Evolutionary conservation across 2,329 filamentous ascomycete species (phyloP).

Genomic region (Teratosphaeria viscida): DNA sequence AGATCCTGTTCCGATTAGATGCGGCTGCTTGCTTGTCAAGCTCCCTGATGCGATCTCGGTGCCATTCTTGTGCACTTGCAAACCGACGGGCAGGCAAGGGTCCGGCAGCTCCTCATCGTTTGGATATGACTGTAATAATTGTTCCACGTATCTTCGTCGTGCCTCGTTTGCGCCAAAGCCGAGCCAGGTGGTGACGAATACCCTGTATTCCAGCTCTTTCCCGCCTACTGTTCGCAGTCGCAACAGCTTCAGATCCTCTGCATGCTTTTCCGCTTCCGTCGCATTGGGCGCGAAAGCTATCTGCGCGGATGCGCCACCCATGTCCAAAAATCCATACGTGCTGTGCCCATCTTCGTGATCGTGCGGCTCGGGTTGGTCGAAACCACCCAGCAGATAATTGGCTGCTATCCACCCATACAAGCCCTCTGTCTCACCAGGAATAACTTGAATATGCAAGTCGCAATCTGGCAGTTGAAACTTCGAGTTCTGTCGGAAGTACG

Average conservation of each 20-base stretch:
- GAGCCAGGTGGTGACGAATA: slow-evolving; percentile 95
- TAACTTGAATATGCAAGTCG: slow-evolving; percentile 80
- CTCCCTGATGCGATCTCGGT: slow-evolving; percentile 41
- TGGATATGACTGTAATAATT: slow-evolving; percentile 57
- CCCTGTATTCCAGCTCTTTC: slow-evolving; percentile 64
- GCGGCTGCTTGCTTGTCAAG: slow-evolving; percentile 31
- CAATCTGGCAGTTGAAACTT: slow-evolving; percentile 85
- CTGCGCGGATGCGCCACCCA: slow-evolving; percentile 95
- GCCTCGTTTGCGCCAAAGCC: slow-evolving; percentile 97
- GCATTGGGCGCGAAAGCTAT: slow-evolving; percentile 94
- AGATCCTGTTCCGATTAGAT: slow-evolving; percentile 70
- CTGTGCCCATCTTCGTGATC: slow-evolving; percentile 78
- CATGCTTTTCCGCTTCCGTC: slow-evolving; percentile 82
- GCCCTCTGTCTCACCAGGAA: slow-evolving; percentile 88
- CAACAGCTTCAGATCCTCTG: slow-evolving; percentile 76
- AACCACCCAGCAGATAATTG: slow-evolving; percentile 88
- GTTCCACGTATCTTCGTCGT: slow-evolving; percentile 69
- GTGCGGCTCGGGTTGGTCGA: slow-evolving; percentile 65
- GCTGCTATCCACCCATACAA: slow-evolving; percentile 96
- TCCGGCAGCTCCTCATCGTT: slow-evolving; percentile 71
- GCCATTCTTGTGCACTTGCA: slow-evolving; percentile 66
- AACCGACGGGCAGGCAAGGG: slow-evolving; percentile 73
- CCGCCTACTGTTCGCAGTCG: slow-evolving; percentile 78
- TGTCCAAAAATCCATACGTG: slow-evolving; percentile 95
- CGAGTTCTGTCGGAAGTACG: slow-evolving; percentile 66